Evolutionary conservation across 106 monocot species (phyloP).

Genomic region (Acorus calamus): DNA sequence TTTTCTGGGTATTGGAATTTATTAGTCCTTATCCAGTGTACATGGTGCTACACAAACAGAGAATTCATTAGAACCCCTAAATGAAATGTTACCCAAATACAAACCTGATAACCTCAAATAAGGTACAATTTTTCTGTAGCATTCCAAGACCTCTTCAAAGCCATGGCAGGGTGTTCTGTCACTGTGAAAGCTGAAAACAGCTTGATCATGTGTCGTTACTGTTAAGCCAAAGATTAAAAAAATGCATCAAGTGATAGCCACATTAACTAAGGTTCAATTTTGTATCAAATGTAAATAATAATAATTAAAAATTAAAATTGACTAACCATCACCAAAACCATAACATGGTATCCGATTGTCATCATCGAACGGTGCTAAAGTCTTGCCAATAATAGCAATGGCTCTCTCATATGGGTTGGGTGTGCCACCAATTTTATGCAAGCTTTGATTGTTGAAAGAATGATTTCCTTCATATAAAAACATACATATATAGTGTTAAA

Average conservation of each 20-base stretch:
- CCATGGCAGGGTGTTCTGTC: constrained; percentile 58
- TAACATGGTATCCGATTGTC: constrained; percentile 70
- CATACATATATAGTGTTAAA: no score
- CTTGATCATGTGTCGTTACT: constrained; percentile 60
- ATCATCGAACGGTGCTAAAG: constrained; percentile 61
- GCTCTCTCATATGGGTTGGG: constrained; percentile 66
- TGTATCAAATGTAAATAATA: not conserved
- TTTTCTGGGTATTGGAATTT: no score
- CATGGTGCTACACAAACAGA: not conserved
- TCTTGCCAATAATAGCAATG: constrained; percentile 47
- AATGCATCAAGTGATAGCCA: not conserved
- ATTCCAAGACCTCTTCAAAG: constrained; percentile 57
- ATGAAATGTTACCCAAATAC: not conserved
- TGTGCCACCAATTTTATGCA: constrained; percentile 32
- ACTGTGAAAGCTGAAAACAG: constrained; percentile 56
- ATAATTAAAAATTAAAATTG: not conserved
- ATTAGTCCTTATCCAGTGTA: not conserved
- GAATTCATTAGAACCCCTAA: constrained; percentile 1
- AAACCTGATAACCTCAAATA: constrained; percentile 49
- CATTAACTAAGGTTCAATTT: no score
- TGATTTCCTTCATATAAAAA: constrained; percentile 30
- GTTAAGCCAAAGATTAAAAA: constrained; percentile 1
- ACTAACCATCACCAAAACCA: constrained; percentile 70
- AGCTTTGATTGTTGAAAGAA: constrained; percentile 45
- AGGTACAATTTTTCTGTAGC: constrained; percentile 48